Evolutionary conservation across 176 grass and related monocot genomes (phyloP), one percentile per base, ranked within the genome.

Genomic region (Thalia dealbata): DNA sequence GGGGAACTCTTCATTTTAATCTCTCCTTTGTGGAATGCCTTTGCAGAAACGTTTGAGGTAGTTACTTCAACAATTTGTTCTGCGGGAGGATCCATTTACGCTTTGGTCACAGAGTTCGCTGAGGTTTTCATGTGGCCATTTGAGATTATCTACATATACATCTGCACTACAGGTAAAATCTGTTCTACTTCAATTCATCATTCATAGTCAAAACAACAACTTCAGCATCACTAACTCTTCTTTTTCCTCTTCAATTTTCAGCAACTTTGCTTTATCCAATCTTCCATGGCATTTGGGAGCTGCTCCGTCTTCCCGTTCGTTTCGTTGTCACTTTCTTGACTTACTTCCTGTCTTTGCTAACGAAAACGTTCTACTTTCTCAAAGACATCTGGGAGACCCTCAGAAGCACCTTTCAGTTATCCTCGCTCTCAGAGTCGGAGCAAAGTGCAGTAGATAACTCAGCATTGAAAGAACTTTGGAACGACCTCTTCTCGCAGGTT

Each of bases 401-500:
- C 24, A 87, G 79, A 51, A 83, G 79, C 67, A 91, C 91, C 64
- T 89, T 89, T 28, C 67, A 81, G 71, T 74, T 91, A 22, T 86
- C 87, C 67, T 75, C 86, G 75, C 81, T 91, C 81, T 83, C 86
- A 0, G 89, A 89, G 82, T 78, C 76, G 15, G 78, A 88, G 55
- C 84, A 84, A 52, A 83, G 82, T 48, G 24, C 78, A 19, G 81
- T 82, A 3, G 92, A 91, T 61, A 86, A 84, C 24, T 89, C 89
- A 28, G 75, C 80, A 14, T 80, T 88, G 75, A 81, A 83, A 52
- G 65, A 72, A 1, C 73, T 96, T 18, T 96, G 92, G 92, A 89
- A 96, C 51, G 89, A 96, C 43, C 89, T 96, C 79, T 91, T 96
- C 67, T 96, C 92, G 0, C 92, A 91, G 80, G 90, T 91, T 91